A percentile compares a stretch with the other conserved stretches of the same genome.
Evolutionary conservation across 2,329 filamentous ascomycete genomes (phyloP).

Genomic region (Aspergillus persii): DNA sequence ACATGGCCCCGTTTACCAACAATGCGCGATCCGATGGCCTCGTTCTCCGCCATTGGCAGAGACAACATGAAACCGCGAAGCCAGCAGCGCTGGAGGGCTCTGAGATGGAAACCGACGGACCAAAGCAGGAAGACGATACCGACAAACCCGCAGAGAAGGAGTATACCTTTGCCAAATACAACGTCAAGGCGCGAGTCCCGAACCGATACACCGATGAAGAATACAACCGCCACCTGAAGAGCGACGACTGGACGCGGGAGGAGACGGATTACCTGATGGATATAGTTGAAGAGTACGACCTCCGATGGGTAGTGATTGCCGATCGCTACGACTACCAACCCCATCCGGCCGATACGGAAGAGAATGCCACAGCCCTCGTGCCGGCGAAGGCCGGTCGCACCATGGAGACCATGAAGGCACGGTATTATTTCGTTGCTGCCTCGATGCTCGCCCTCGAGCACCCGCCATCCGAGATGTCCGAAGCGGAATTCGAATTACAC

Average conservation of each 20-base stretch:
- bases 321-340: constrained; percentile 78
- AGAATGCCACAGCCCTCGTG: constrained; percentile 33
- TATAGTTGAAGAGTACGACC: constrained; percentile 72
- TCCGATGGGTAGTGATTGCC: constrained; percentile 87
- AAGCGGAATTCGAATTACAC: constrained; percentile 76
- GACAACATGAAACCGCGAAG: constrained; percentile 54
- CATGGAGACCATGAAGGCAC: constrained; percentile 86
- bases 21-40: constrained; percentile 71
- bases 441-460: constrained; percentile 78
- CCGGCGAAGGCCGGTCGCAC: constrained; percentile 55
- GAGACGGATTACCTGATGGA: constrained; percentile 90
- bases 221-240: constrained; percentile 73
- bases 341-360: constrained; percentile 25
- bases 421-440: constrained; percentile 84
- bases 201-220: constrained; percentile 78
- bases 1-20: constrained; percentile 70
- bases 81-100: constrained; percentile 36
- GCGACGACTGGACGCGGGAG: constrained; percentile 79
- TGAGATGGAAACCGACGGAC: constrained; percentile 38
- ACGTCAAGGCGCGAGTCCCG: constrained; percentile 74
- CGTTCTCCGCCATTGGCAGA: constrained; percentile 75
- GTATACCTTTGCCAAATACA: constrained; percentile 78
- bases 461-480: constrained; percentile 81
- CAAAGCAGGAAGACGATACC: constrained; percentile 36
- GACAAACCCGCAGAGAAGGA: constrained; percentile 42